Evolutionary conservation across 2,329 filamentous ascomycete species (phyloP).

Genomic region (Myriangium duriaei): DNA sequence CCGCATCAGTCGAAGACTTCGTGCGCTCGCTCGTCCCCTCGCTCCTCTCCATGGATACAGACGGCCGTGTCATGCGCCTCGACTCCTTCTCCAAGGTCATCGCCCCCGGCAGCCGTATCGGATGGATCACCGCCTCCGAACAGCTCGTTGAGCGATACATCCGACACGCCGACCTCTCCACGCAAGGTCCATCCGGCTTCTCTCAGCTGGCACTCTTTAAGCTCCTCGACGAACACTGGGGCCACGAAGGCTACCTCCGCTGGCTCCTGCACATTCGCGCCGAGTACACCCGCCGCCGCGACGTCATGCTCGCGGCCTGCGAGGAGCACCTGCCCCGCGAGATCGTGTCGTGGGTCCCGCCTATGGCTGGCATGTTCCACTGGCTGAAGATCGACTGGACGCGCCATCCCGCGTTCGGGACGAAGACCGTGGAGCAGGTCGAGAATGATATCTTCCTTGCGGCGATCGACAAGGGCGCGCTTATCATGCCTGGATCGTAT

Average conservation of each 20-base stretch:
- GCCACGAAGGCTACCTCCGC: slow-evolving; percentile 74
- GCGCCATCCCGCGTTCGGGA: slow-evolving; percentile 47
- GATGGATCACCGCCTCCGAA: slow-evolving; percentile 81
- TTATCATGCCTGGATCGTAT: slow-evolving; percentile 80
- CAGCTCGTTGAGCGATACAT: slow-evolving; percentile 74
- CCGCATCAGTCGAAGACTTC: slow-evolving; percentile 57
- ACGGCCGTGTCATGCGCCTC: slow-evolving; percentile 79
- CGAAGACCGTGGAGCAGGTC: slow-evolving; percentile 46
- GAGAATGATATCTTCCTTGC: slow-evolving; percentile 79
- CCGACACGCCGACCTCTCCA: slow-evolving; percentile 70
- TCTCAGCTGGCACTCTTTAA: slow-evolving; percentile 77
- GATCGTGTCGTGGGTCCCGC: slow-evolving; percentile 67
- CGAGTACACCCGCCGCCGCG: slow-evolving; percentile 68
- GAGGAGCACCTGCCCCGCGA: slow-evolving; percentile 62
- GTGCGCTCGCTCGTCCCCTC: slow-evolving; percentile 60
- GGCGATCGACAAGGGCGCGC: slow-evolving; percentile 62
- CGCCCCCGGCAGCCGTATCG: slow-evolving; percentile 65
- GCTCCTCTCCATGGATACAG: slow-evolving; percentile 65
- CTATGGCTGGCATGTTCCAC: slow-evolving; percentile 87
- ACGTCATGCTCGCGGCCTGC: slow-evolving; percentile 68
- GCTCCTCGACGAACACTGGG: slow-evolving; percentile 87
- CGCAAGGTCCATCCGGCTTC: slow-evolving; percentile 75
- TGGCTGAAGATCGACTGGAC: slow-evolving; percentile 60
- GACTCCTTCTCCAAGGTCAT: slow-evolving; percentile 92
- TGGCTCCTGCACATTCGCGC: slow-evolving; percentile 76